Evolutionary conservation across 805 yeast genomes (phyloP), one percentile per base, ranked within the genome.

Genomic region (Barnettozyma sucrosica): DNA sequence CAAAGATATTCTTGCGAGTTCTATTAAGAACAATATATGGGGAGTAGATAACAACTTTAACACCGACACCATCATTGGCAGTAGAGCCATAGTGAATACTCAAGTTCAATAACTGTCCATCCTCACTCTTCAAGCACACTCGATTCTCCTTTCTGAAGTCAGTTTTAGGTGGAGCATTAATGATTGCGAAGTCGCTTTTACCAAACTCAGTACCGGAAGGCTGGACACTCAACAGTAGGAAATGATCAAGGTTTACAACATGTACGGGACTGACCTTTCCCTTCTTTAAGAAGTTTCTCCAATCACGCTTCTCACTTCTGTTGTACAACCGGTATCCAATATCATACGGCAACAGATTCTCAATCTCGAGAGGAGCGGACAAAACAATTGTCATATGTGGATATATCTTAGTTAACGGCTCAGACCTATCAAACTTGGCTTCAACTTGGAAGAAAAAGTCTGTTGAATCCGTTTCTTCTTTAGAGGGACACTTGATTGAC

Each of bases 11-110:
- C 51, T 74, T 76, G 2, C 86, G 90, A 0, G 96, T 88, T 57
- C 85, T 73, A 64, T 93, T 95, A 52, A 90, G 69, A 16, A 93
- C 68, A 40, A 93, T 72, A 59, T 92, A 93, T 0, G 97, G 97
- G 0, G 96, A 71, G 59, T 80, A 89, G n/a, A 93, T 71, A 11
- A 77, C 76, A 2, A 89, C 75, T 52, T 79, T 76, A 52, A 81
- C 69, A 26, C 89, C 86, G 3, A 84, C 74, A 30, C 79, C 76
- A 9, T 75, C 69, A 0, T 73, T 71, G 11, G 70, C 72, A 19
- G 71, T 66, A 19, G 69, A 70, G 41, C 75, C 73, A 61, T 89
- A 92, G 50, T 80, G 82, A 7, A 93, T 68, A 18, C 74, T 72
- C 36, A 93, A 68, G 45, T 76, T 74, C 43, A 93, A 67, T 18